Percentiles rank a stretch among this genome's conserved stretches.
Evolutionary conservation across 2,329 filamentous ascomycete genomes (phyloP).

Genomic region (Monilinia polystroma): DNA sequence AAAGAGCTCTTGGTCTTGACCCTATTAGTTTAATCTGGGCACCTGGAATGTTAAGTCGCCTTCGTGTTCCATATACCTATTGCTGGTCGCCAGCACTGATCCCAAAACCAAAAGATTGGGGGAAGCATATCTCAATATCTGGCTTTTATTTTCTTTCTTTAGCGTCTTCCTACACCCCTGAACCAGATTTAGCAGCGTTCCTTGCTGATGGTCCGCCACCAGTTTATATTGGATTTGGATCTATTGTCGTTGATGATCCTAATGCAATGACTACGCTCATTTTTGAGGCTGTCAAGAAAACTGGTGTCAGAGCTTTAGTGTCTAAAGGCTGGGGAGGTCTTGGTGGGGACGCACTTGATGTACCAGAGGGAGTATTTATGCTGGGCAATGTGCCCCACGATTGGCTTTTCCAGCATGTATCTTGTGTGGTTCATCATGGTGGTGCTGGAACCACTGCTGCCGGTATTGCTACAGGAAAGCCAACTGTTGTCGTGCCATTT

Average conservation of each 20-base stretch:
- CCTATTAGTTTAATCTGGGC: conserved; percentile 79
- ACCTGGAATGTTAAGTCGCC: conserved; percentile 71
- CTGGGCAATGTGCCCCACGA: conserved; percentile 84
- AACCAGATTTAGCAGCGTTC: conserved; percentile 63
- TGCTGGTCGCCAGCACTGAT: conserved; percentile 82
- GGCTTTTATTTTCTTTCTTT: conserved; percentile 76
- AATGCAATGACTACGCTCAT: conserved; percentile 68
- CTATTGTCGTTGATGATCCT: conserved; percentile 77
- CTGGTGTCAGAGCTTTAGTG: conserved; percentile 74
- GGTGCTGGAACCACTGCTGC: conserved; percentile 86
- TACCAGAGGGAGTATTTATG: conserved; percentile 80
- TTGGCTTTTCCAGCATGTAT: conserved; percentile 81
- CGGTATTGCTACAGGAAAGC: conserved; percentile 76
- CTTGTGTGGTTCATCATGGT: conserved; percentile 82
- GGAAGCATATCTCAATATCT: conserved; percentile 65
- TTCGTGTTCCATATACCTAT: conserved; percentile 83
- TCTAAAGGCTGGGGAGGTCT: conserved; percentile 89
- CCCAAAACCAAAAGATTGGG: conserved; percentile 78
- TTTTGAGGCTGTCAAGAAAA: conserved; percentile 65
- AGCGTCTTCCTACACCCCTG: conserved; percentile 64
- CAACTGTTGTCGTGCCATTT: conserved; percentile 82
- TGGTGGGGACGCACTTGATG: conserved; percentile 65
- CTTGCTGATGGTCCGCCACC: conserved; percentile 68
- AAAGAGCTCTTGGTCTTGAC: conserved; percentile 71
- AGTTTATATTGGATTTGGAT: conserved; percentile 81